Evolutionary conservation across 129 eudicot genomes (phyloP), one percentile per base, ranked within the genome.

Genomic region (Solidago caesia): DNA sequence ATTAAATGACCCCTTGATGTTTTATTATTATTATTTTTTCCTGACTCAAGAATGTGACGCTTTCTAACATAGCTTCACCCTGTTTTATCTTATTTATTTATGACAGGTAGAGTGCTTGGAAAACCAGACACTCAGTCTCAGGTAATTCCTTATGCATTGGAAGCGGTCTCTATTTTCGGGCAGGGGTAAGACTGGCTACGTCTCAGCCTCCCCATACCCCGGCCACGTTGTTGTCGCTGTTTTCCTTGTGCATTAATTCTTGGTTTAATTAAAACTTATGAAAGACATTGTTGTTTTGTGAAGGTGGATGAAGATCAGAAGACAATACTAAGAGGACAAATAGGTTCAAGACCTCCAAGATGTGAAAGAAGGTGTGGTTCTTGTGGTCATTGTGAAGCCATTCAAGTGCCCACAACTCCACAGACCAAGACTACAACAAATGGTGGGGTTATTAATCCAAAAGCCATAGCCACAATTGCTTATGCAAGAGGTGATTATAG

Each of bases 271-370:
- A 66, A 15, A 14, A 49, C 8, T 7, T 27, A 16, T 47, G 67
- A 41, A 4, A 9, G 15, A 6, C 26, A 15, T 58, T 58, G 8
- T 12, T 63, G 7, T 62, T 13, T 8, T 53, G 47, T 80, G 45
- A 33, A 71, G 70, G 73, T 77, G 64, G 79, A 84, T 55, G 88
- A 60, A 4, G 83, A 21, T 21, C 21, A 76, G 66, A 87, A 75
- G 75, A 66, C 71, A 39, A 76, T 89, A 3, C 71, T 83, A 65
- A 77, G 85, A 69, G 85, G 82, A 2, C 88, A 85, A 58, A 89
- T 92, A 14, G 98, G 98, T 10, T 92, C 98, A 39, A 86, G 95
- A 77, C 98, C 98, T 47, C 98, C 98, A 45, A 81, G 85, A 57
- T 92, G 98, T 80, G 96, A 89, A 47, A 77, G 89, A 55, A 86